These are phyloP conservation scores for Paramarasmius palmivorus DNA, from an alignment of 1,284 basidiomycete genomes.

Conservation along the genomic window DNA sequence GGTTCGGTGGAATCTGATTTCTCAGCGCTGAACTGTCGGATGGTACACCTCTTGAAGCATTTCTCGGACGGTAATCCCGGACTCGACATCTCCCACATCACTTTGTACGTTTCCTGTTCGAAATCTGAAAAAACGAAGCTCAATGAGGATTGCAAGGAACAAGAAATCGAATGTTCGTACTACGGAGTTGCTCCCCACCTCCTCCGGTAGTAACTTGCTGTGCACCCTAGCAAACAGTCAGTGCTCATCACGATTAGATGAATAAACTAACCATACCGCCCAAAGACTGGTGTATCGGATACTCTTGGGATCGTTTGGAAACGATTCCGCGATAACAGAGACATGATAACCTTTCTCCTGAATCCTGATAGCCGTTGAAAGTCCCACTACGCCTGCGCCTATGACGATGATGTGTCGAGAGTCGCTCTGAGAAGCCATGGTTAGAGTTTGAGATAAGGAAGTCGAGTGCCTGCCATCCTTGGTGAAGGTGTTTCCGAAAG, in stretches of 20 bases:
- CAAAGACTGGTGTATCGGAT: conserved; percentile 75
- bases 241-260: background rate
- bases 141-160: background rate
- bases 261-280: conserved; percentile 54
- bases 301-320: conserved; percentile 67
- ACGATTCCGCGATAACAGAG: conserved; percentile 63
- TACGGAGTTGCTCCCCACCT: conserved; percentile 48
- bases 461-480: too few relatives aligned
- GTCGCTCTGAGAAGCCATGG: too few relatives aligned
- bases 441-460: too few relatives aligned
- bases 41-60: conserved; percentile 60
- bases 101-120: conserved; percentile 70
- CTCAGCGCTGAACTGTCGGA: conserved; percentile 60
- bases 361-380: conserved; percentile 68
- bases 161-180: conserved; percentile 32
- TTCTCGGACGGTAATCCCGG: conserved; percentile 50
- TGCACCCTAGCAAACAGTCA: conserved; percentile 43
- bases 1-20: conserved; percentile 39
- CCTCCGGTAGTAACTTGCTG: conserved; percentile 72
- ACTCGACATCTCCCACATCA: conserved; percentile 70
- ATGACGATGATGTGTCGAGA: background rate
- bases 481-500: too few relatives aligned
- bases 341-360: conserved; percentile 62
- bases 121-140: conserved; percentile 42
- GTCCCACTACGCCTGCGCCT: conserved; percentile 50